Percentiles rank a stretch among this genome's conserved stretches.
Evolutionary conservation across 1,139 yeast species (phyloP).

Genomic region (Geotrichum candidum): DNA sequence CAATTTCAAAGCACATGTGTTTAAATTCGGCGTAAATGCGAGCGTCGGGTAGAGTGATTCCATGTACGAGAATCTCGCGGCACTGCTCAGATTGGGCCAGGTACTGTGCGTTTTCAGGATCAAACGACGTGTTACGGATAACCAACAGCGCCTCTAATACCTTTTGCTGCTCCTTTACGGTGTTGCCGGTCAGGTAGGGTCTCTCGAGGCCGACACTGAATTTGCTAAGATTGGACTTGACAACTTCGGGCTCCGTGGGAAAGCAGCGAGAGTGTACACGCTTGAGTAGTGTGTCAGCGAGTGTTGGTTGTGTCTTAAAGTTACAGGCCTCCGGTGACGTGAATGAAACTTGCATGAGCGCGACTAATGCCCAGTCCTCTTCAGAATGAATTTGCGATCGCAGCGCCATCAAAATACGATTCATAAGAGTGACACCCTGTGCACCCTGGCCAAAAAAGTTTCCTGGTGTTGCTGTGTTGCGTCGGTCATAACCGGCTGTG

Average conservation of each 20-base stretch:
- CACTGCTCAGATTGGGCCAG: slow-evolving; percentile 48
- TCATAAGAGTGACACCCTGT: slow-evolving; percentile 36
- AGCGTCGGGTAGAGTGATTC: slow-evolving; percentile 39
- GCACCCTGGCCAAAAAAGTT: slow-evolving; percentile 27
- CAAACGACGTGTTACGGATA: slow-evolving; percentile 76
- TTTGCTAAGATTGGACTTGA: background rate
- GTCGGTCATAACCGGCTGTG: slow-evolving; percentile 12
- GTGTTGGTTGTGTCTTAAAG: slow-evolving; percentile 2
- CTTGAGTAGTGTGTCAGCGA: background rate
- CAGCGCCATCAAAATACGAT: slow-evolving; percentile 59
- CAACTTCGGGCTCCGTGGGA: slow-evolving; percentile 25
- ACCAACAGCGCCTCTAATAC: slow-evolving; percentile 63
- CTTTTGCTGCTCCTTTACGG: slow-evolving; percentile 37
- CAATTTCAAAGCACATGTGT: slow-evolving; percentile 66
- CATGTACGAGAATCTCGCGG: slow-evolving; percentile 40
- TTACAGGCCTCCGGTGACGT: slow-evolving; percentile 9
- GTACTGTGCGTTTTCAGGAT: slow-evolving; percentile 73
- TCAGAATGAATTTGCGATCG: slow-evolving; percentile 55
- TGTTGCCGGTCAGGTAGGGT: slow-evolving; percentile 13
- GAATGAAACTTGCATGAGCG: slow-evolving; percentile 33
- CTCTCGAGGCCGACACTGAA: slow-evolving; percentile 20
- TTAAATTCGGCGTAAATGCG: slow-evolving; percentile 52
- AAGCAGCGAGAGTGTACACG: slow-evolving; percentile 23
- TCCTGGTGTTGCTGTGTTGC: slow-evolving; percentile 8
- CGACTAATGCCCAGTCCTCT: slow-evolving; percentile 58